Conservation (phyloP, 1,284 basidiomycete species). For the Pulchroboletus neoregius region DNA sequence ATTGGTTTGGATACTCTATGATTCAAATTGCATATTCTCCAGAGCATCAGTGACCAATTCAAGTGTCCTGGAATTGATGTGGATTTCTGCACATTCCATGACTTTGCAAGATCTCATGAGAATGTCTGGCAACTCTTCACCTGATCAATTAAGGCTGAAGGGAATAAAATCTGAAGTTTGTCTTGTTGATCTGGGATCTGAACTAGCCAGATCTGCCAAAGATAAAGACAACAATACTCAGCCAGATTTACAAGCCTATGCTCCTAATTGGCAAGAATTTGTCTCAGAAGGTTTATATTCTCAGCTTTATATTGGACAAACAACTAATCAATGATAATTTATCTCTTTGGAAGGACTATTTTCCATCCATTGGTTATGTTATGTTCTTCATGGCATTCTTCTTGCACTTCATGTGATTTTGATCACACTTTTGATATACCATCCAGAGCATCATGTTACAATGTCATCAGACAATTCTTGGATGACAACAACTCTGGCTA, state of each 20-base stretch:
- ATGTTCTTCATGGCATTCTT: slow-evolving; percentile 2
- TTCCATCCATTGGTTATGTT: background rate
- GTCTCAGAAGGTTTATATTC: background rate
- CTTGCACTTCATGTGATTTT: slow-evolving; percentile 4
- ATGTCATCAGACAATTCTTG: background rate
- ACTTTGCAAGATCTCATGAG: slow-evolving; percentile 2
- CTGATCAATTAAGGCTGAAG: slow-evolving; percentile 1
- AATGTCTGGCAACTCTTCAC: background rate
- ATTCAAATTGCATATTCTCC: background rate
- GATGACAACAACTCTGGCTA: background rate
- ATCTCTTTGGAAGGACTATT: background rate
- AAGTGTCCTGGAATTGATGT: background rate
- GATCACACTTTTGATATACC: background rate
- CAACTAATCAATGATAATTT: background rate
- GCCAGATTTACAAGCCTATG: background rate
- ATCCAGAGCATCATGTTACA: slow-evolving; percentile 6
- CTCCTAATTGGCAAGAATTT: background rate
- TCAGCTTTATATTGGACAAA: background rate
- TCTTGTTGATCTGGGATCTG: background rate
- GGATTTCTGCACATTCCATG: background rate
- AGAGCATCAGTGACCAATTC: background rate
- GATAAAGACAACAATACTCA: background rate
- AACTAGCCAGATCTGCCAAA: background rate
- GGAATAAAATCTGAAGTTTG: slow-evolving; percentile 5
- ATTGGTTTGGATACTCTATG: background rate